phyloP scores from a whole-genome alignment of 2,329 filamentous ascomycete species.

The Exserohilum rostratum region DNA sequence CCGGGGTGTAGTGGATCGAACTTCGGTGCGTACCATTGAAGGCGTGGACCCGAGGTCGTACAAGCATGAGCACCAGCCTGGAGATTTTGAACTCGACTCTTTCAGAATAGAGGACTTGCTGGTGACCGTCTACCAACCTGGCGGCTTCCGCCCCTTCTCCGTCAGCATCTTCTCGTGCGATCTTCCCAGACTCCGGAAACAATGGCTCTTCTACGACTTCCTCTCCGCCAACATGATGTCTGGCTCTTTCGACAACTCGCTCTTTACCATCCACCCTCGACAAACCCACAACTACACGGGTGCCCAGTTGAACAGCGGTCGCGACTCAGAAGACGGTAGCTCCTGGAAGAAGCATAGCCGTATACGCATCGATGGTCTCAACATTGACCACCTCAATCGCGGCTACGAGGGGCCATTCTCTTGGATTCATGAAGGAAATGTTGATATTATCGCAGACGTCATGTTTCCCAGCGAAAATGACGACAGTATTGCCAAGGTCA shows the following conservation, averaged over 20 bases:
- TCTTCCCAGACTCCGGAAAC: constrained; percentile 87
- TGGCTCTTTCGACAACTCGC: constrained; percentile 89
- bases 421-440: constrained; percentile 97
- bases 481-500: constrained; percentile 88
- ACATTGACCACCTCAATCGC: constrained; percentile 93
- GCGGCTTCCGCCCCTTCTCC: constrained; percentile 89
- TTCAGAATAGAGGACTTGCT: constrained; percentile 96
- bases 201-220: constrained; percentile 98
- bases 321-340: constrained; percentile 66
- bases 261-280: constrained; percentile 95
- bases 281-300: constrained; percentile 83
- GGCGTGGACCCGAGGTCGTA: constrained; percentile 84
- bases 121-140: constrained; percentile 88
- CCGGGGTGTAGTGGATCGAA: constrained; percentile 88
- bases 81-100: constrained; percentile 95
- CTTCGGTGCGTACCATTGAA: constrained; percentile 74
- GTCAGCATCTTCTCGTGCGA: constrained; percentile 97
- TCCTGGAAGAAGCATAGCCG: constrained; percentile 96
- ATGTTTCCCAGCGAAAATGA: constrained; percentile 90
- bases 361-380: constrained; percentile 88
- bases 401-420: constrained; percentile 93
- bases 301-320: constrained; percentile 61
- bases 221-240: constrained; percentile 95
- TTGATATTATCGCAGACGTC: constrained; percentile 94
- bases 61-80: constrained; percentile 83